phyloP scores from a whole-genome alignment of 164 flowering plant species.

The Liriodendron chinense region DNA sequence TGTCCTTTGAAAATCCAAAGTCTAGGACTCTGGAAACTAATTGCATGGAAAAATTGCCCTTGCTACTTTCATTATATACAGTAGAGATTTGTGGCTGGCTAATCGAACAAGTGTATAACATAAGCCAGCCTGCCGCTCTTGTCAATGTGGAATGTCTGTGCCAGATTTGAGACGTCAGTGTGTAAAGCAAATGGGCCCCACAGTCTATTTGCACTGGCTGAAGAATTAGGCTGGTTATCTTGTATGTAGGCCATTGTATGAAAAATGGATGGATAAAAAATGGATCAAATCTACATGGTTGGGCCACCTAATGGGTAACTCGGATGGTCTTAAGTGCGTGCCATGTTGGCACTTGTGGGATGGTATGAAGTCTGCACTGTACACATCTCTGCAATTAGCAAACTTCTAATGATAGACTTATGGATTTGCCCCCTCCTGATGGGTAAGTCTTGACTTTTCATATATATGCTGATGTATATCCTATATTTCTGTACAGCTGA shows the following conservation, averaged over 20 bases:
- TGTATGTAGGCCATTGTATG: background rate
- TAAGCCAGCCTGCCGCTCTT: too few relatives aligned
- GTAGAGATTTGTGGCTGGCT: too few relatives aligned
- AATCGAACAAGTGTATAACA: too few relatives aligned
- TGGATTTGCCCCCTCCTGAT: background rate
- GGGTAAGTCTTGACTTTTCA: background rate
- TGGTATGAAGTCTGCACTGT: background rate
- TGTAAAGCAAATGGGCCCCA: background rate
- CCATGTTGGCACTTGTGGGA: background rate
- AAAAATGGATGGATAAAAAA: background rate
- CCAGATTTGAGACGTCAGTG: background rate
- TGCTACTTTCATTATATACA: too few relatives aligned
- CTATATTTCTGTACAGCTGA: constrained; percentile 36
- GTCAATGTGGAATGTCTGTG: background rate
- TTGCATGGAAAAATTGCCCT: too few relatives aligned
- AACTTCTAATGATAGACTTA: too few relatives aligned
- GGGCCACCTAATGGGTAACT: background rate
- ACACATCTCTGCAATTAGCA: background rate
- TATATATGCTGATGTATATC: background rate
- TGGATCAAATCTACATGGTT: background rate
- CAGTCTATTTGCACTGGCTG: too few relatives aligned
- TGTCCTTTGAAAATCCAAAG: too few relatives aligned
- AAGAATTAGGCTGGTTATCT: background rate
- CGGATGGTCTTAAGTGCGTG: background rate
- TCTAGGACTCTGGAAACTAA: too few relatives aligned